Base-by-base conservation (phyloP, 495 filamentous ascomycete species). In the Cercophora samala region DNA sequence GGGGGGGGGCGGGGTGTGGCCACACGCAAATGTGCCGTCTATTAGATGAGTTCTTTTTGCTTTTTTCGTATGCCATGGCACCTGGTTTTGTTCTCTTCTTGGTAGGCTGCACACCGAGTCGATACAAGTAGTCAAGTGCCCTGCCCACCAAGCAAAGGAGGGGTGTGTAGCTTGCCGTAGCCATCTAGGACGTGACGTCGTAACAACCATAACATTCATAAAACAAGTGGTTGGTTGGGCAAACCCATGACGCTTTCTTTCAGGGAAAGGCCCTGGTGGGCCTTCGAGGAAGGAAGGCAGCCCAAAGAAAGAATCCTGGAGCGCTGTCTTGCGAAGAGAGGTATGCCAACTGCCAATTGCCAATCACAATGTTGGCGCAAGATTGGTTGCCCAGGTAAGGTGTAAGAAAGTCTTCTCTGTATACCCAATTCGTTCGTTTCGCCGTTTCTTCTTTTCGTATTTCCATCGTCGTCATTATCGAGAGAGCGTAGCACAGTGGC, bases 171-270 rank as follows among this genome's bases (percentile, higher is more conserved):
- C 73, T 73, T 75, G 22, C 23, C 5, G 54, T 58, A 71, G 70
- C 72, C 70, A 72, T 78, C 74, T 78, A 75, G 67, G 75, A 76
- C 74, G 69, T 78, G 72, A 77, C 72, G 66, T 78, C 76, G 73
- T 78, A 75, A 77, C 68, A 46, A 74, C 73, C 76, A 68, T 78
- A 74, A 78, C 72, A 75, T 70, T 78, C 76, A 60, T 78, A 71
- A 75, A 71, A 69, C 60, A 26, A 26, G 37, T 46, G 37, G 37
- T 46, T 46, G 37, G 37, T 18, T 8, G 37, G 37, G 37, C 37
- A 46, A 46, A 46, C 37, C 37, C 37, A 46, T 8, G 37, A 17
- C 37, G 15, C 37, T 46, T 46, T 46, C 6, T 9, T 5, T 46
- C 37, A 46, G 37, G 37, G 8, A 58, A 58, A 58, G 18, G 58